Conservation (phyloP, 1,139 yeast genomes). For the Sugiyamaella xylanicola region DNA sequence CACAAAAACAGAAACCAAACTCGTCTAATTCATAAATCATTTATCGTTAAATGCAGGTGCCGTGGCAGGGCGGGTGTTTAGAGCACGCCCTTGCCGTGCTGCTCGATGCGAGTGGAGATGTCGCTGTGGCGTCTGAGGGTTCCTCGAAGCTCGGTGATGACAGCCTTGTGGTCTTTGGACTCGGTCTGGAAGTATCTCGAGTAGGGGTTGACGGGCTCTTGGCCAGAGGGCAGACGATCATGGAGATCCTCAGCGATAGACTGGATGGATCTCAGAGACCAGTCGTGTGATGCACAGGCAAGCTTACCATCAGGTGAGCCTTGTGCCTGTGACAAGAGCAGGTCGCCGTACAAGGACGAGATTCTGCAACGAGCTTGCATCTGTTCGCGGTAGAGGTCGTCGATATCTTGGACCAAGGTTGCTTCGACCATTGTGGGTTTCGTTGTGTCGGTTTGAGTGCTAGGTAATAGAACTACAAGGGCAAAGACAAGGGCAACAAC, state of each 20-base stretch:
- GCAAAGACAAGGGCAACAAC: too few relatives aligned
- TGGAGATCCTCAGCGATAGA: conserved; percentile 36
- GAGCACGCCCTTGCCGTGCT: conserved; percentile 39
- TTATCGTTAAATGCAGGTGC: conserved; percentile 4
- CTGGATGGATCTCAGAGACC: conserved; percentile 38
- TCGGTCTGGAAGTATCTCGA: conserved; percentile 31
- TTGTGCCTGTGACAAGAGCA: conserved; percentile 24
- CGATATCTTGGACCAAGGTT: conserved; percentile 21
- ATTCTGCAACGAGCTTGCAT: conserved; percentile 29
- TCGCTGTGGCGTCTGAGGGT: conserved; percentile 34
- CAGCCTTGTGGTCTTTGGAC: conserved; percentile 31
- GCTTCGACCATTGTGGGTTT: conserved; percentile 24
- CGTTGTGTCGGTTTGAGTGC: too few relatives aligned
- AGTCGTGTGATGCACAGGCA: conserved; percentile 39
- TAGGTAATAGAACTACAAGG: too few relatives aligned
- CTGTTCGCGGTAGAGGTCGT: conserved; percentile 28
- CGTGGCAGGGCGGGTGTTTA: conserved; percentile 9
- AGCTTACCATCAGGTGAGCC: conserved; percentile 24
- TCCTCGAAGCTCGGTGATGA: conserved; percentile 33
- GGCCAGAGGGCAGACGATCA: conserved; percentile 34
- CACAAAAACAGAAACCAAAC: not conserved
- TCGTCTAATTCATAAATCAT: conserved; percentile 8
- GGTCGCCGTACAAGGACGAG: conserved; percentile 26
- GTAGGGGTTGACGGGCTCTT: conserved; percentile 34
- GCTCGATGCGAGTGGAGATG: conserved; percentile 37